Base-by-base conservation (phyloP, 2,329 filamentous ascomycete genomes). In the Beauveria caledonica region DNA sequence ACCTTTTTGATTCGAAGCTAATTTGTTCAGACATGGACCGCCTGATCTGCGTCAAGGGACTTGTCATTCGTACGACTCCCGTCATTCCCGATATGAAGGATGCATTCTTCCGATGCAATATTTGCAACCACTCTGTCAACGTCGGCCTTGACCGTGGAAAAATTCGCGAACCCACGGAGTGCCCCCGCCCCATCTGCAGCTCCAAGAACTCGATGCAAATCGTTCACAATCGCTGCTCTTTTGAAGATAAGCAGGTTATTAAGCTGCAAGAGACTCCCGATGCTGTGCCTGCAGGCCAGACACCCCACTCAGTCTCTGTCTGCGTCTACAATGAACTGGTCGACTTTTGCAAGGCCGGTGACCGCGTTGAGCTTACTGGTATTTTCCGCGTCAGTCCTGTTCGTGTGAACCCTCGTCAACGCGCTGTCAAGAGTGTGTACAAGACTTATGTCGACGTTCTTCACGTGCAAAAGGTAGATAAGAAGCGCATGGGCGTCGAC, bases 21-120 rank as follows among this genome's bases (percentile, higher is more conserved):
- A 51, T 63, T 68, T 39, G 68, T 57, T 45, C 66, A 82, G 91
- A 97, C 70, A 96, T 97, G 84, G 95, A 99, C 75, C 95, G 95
- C 70, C 83, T 99, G 65, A 88, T 99, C 65, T 90, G 88, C 65
- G 87, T 99, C 74, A 99, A 97, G 75, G 94, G 94, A 50, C 81
- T 99, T 17, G 94, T 99, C 63, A 99, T 99, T 69, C 87, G 94
- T 63, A 89, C 94, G 3, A 97, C 94, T 0, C 92, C 94, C 0
- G 90, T 99, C 65, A 97, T 99, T 65, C 94, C 94, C 0, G 94
- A 99, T 68, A 99, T 99, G 95, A 97, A 95, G 76, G 90, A 96
- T 71, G 94, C 94, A 0, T 97, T 96, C 77, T 99, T 99, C 84
- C 89, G 90, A 64, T 99, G 94, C 76, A 90, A 91, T 62, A 85